Conservation (phyloP, 1,284 basidiomycete species). For the Leccinum brunneo-olivaceum region DNA sequence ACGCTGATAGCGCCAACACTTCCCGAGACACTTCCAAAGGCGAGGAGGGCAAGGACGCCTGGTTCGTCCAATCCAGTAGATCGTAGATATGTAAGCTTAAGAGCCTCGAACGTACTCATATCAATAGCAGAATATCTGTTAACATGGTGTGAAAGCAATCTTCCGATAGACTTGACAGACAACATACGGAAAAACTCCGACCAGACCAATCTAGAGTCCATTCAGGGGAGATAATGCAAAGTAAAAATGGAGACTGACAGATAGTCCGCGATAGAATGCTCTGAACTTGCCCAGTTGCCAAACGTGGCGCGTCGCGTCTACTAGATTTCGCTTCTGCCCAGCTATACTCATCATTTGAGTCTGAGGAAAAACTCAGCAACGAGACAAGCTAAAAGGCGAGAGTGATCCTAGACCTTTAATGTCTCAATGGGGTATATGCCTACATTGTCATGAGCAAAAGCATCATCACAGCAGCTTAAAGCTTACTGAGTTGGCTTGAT, state of each 20-base stretch:
- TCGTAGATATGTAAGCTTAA: slow-evolving; percentile 77
- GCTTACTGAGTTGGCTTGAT: slow-evolving; percentile 82
- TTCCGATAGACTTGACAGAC: not conserved
- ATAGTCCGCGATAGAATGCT: slow-evolving; percentile 88
- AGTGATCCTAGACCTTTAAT: slow-evolving; percentile 51
- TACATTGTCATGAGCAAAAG: slow-evolving; percentile 29
- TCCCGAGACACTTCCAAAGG: slow-evolving; percentile 86
- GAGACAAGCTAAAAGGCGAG: slow-evolving; percentile 2
- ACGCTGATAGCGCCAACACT: slow-evolving; percentile 89
- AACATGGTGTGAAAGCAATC: slow-evolving; percentile 5
- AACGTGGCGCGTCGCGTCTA: slow-evolving; percentile 54
- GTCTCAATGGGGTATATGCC: slow-evolving; percentile 89
- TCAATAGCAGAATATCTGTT: slow-evolving; percentile 81
- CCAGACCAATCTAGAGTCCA: slow-evolving; percentile 65
- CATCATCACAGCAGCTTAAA: not conserved
- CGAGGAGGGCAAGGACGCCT: slow-evolving; percentile 73
- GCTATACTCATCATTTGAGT: slow-evolving; percentile 92
- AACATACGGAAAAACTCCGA: slow-evolving; percentile 84
- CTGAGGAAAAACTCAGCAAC: slow-evolving; percentile 33
- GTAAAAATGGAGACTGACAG: slow-evolving; percentile 46
- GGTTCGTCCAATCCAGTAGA: slow-evolving; percentile 82
- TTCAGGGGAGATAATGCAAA: slow-evolving; percentile 12
- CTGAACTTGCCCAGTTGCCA: slow-evolving; percentile 81
- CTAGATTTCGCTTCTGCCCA: slow-evolving; percentile 54
- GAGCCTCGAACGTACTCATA: slow-evolving; percentile 91